phyloP scores from a whole-genome alignment of 2,329 filamentous ascomycete species.

The Trichoderma gracile region DNA sequence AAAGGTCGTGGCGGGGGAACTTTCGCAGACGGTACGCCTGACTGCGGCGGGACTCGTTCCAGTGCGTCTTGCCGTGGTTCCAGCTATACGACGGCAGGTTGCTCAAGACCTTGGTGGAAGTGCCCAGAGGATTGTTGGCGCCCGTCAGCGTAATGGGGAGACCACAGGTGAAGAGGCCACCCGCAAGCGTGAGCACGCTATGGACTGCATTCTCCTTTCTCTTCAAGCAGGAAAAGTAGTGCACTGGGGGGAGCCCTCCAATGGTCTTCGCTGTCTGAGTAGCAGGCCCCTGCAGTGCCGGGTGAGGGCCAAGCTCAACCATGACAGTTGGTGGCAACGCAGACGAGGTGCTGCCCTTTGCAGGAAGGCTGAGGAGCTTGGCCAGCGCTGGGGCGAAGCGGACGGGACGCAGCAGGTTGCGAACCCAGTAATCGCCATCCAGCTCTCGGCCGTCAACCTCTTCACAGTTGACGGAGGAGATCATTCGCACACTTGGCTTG shows the following conservation, averaged over 20 bases:
- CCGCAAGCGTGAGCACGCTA: conserved; percentile 4
- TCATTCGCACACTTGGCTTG: conserved; percentile 24
- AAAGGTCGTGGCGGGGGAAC: conserved; percentile 32
- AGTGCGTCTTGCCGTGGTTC: conserved; percentile 29
- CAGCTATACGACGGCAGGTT: conserved; percentile 34
- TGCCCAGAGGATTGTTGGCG: conserved; percentile 12
- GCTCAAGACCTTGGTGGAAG: conserved; percentile 23
- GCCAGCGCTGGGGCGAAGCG: conserved; percentile 23
- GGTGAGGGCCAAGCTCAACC: conserved; percentile 26
- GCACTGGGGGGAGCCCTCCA: neutral
- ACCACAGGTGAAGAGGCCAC: conserved; percentile 9
- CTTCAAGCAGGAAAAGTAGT: conserved; percentile 18
- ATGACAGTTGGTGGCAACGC: conserved; percentile 13
- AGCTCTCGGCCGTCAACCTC: conserved; percentile 19
- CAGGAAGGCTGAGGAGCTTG: conserved; percentile 7
- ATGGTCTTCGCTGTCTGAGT: conserved; percentile 17
- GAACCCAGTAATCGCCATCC: conserved; percentile 21
- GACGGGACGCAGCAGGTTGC: conserved; percentile 23
- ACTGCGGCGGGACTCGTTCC: conserved; percentile 30
- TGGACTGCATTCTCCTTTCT: conserved; percentile 15
- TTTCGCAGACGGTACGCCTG: conserved; percentile 33
- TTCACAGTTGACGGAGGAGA: conserved; percentile 23
- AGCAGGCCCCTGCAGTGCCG: conserved; percentile 22
- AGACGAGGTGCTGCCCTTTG: neutral
- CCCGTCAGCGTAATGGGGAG: conserved; percentile 11